Evolutionary conservation across 75 land plant species (phyloP).

Genomic region (Pinus taeda): DNA sequence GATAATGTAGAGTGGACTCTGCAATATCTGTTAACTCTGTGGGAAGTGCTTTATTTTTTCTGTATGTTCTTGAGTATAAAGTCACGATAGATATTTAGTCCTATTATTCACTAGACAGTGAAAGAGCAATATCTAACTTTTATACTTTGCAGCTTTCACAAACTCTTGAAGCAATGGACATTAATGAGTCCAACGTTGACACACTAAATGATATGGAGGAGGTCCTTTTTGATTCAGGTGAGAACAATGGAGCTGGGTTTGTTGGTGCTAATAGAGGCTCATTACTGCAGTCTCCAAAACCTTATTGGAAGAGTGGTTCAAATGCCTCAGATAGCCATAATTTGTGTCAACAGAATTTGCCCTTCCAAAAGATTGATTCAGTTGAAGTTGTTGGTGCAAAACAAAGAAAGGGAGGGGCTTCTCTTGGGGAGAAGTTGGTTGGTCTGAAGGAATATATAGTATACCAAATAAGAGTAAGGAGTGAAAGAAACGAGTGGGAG

Average conservation of each 20-base stretch:
- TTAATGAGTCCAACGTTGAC: conserved; percentile 35
- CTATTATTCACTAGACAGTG: background rate
- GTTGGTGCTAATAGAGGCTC: conserved; percentile 10
- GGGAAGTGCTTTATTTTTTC: background rate
- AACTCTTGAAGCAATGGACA: conserved; percentile 30
- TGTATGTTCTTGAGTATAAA: background rate
- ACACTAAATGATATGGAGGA: conserved; percentile 40
- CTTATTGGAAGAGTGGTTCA: background rate
- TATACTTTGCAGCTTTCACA: conserved; percentile 25
- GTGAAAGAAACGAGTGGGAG: conserved; percentile 37
- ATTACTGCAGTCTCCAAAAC: background rate
- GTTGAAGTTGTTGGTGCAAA: conserved; percentile 45
- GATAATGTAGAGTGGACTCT: background rate
- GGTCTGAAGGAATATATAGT: conserved; percentile 45
- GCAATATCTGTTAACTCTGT: background rate
- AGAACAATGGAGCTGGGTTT: conserved; percentile 18
- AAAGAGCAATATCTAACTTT: background rate
- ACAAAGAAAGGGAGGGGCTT: conserved; percentile 37
- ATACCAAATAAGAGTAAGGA: conserved; percentile 32
- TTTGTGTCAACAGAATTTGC: background rate
- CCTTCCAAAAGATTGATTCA: conserved; percentile 15
- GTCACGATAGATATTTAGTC: background rate
- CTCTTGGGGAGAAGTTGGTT: conserved; percentile 41
- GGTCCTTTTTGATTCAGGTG: conserved; percentile 29
- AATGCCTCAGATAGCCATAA: background rate